phyloP scores from a whole-genome alignment of 257 asterid genomes.

The Nicotiana sylvestris region DNA sequence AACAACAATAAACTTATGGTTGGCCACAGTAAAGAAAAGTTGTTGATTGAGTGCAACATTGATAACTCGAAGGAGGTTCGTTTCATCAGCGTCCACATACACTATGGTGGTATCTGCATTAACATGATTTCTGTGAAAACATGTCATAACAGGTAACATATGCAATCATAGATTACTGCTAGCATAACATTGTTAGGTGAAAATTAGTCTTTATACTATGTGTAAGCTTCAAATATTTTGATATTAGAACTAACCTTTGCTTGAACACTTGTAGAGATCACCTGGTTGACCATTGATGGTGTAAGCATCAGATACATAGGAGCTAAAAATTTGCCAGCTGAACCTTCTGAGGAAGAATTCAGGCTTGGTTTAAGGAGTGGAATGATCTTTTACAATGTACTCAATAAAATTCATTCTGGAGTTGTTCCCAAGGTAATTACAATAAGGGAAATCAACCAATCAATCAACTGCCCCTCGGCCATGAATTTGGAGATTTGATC shows the following conservation, averaged over 20 bases:
- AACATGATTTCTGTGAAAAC: not conserved
- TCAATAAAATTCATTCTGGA: constrained; percentile 85
- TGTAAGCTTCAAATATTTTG: not conserved
- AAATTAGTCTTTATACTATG: not conserved
- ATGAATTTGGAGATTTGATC: not conserved
- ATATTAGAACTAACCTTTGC: constrained; percentile 33
- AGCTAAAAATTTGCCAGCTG: constrained; percentile 87
- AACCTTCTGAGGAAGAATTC: constrained; percentile 96
- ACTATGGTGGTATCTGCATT: constrained; percentile 45
- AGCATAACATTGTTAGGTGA: not conserved
- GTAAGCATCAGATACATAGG: constrained; percentile 77
- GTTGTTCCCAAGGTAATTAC: constrained; percentile 77
- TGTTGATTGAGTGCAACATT: no score
- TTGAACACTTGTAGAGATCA: constrained; percentile 79
- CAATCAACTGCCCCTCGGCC: not conserved
- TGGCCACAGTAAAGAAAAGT: no score
- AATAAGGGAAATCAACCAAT: not conserved
- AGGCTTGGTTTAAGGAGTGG: constrained; percentile 91
- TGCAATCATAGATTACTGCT: no score
- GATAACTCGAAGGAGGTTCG: no score
- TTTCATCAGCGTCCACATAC: no score
- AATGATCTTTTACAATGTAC: constrained; percentile 78
- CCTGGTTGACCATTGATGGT: constrained; percentile 97
- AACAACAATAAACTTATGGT: no score
- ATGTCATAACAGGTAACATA: no score